Conservation (phyloP, 2,329 filamentous ascomycete species). For the Juglanconis oblonga region DNA sequence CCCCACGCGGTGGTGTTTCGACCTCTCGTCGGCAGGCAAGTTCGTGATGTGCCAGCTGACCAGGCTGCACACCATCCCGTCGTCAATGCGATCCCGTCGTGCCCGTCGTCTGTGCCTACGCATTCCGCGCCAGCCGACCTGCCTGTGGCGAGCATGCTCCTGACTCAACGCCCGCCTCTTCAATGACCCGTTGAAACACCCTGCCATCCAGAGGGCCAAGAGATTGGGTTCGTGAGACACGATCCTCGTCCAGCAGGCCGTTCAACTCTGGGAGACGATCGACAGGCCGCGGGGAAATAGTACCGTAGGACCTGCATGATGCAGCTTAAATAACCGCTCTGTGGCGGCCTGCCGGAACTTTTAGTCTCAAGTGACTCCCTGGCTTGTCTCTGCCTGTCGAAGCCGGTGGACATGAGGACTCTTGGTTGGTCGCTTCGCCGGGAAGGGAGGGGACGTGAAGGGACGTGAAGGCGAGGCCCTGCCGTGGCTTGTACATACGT, state of each 20-base stretch:
- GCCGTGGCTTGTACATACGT: no score
- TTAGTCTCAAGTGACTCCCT: conserved; percentile 11
- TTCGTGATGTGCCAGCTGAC: conserved; percentile 10
- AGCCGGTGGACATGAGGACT: not conserved
- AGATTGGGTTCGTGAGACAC: not conserved
- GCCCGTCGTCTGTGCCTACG: not conserved
- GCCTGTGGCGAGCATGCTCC: conserved; percentile 1
- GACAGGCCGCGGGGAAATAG: not conserved
- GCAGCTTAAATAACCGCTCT: not conserved
- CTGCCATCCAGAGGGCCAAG: not conserved
- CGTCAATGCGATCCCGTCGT: not conserved
- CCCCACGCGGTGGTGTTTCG: not conserved
- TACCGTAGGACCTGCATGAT: conserved; percentile 18
- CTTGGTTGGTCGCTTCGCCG: not conserved
- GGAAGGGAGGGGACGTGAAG: no score
- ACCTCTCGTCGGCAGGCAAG: conserved; percentile 9
- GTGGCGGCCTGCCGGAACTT: conserved; percentile 4
- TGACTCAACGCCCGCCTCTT: conserved; percentile 7
- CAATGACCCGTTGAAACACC: not conserved
- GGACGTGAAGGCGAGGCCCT: no score
- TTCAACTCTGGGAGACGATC: conserved; percentile 6
- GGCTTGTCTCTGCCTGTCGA: conserved; percentile 7
- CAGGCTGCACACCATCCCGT: conserved; percentile 16
- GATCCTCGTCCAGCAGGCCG: not conserved
- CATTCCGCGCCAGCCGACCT: conserved; percentile 15